A percentile compares a stretch with the other conserved stretches of the same genome.
phyloP scores from a whole-genome alignment of 331 rosid genomes.

The Malus hybrid region DNA sequence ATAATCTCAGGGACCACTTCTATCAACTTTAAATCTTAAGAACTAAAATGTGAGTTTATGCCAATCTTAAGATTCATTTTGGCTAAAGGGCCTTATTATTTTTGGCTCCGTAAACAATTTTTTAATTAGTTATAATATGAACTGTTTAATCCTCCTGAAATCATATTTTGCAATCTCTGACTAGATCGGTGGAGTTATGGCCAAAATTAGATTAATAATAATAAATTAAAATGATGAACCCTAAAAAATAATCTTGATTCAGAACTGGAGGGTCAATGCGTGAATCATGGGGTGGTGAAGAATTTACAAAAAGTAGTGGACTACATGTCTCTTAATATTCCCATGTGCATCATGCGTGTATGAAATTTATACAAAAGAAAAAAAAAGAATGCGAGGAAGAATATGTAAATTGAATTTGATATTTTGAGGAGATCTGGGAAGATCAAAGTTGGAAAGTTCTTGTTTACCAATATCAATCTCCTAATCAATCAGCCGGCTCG shows the following conservation, averaged over 20 bases:
- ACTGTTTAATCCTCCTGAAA: neutral
- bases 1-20: too few species aligned
- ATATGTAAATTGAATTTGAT: neutral
- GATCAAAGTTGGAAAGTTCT: neutral
- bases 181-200: neutral
- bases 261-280: neutral
- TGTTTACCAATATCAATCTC: neutral
- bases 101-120: neutral
- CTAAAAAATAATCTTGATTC: neutral
- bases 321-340: slow-evolving; percentile 16
- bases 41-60: too few species aligned
- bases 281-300: neutral
- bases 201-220: neutral
- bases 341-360: neutral
- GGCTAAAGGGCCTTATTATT: neutral
- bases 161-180: neutral
- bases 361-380: too few species aligned
- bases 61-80: too few species aligned
- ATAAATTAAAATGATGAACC: neutral
- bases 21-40: too few species aligned
- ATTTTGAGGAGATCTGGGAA: slow-evolving; percentile 9
- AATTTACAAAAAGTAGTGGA: slow-evolving; percentile 22
- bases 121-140: neutral
- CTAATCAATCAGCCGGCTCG: neutral
- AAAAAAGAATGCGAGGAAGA: neutral